Base-by-base conservation (phyloP, 2,329 filamentous ascomycete species). In the Claviceps citrina region DNA sequence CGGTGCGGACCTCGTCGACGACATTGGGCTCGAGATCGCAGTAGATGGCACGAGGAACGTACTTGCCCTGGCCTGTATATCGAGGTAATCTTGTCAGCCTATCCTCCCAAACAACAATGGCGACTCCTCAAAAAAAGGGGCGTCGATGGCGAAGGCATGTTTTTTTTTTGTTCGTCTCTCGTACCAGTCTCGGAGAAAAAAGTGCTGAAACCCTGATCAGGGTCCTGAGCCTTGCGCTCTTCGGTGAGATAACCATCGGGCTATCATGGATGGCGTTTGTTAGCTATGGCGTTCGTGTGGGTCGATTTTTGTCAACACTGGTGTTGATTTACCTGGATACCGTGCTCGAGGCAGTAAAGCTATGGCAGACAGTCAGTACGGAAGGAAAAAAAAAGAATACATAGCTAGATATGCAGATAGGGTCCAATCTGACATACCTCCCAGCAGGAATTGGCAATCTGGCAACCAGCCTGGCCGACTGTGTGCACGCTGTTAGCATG, bases 391-490 rank as follows among this genome's bases (percentile, higher is more conserved):
- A 9, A 10, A 32, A 22, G 28, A 40, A 34, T 30, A 8, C 16
- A 33, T 20, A 32, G 15, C n/a, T 22, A 7, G 16, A 13, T 9
- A 10, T n/a, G 16, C 24, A 2, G 13, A 18, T 16, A 36, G 5
- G 10, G 24, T 22, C 27, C 18, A 31, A 38, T 31, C 18, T 30
- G 59, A 73, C 84, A 73, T 72, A 98, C 91, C 86, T 98, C 91
- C 91, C 91, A 98, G 80, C 91, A 96, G 57, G 91, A 91, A 76
- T 98, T 98, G 71, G 89, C 91, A 63, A 98, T 98, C 68, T 98
- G 91, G 80, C 91, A 96, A 82, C 91, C 91, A 65, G 91, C 91
- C 78, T 98, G 91, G 70, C 91, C 91, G 76, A 98, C 91, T 98
- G 66, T 59, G 60, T 38, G 55, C 47, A 64, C 57, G 58, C 52